phyloP scores from a whole-genome alignment of 2,329 filamentous ascomycete genomes.

The Fusarium luffae region DNA sequence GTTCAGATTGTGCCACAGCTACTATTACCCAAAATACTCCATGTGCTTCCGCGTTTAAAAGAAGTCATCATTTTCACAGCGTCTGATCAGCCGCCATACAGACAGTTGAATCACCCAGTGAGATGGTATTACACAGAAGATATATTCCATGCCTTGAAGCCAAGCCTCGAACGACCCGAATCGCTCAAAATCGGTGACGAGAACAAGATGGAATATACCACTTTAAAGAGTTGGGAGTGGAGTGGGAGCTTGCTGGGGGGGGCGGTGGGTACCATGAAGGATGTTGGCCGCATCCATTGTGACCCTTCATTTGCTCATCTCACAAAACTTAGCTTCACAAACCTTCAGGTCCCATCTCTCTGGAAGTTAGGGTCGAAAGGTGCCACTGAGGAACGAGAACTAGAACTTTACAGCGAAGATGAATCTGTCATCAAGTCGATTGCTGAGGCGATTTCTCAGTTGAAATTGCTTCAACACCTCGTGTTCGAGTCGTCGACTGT shows the following conservation, averaged over 20 bases:
- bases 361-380: conserved; percentile 51
- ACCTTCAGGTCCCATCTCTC: conserved; percentile 68
- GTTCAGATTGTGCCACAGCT: conserved; percentile 68
- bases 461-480: conserved; percentile 74
- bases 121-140: conserved; percentile 76
- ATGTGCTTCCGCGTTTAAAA: conserved; percentile 72
- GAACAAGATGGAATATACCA: conserved; percentile 49
- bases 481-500: conserved; percentile 80
- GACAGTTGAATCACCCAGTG: conserved; percentile 64
- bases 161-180: conserved; percentile 56
- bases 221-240: conserved; percentile 70
- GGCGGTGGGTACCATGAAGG: conserved; percentile 58
- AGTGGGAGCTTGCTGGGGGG: conserved; percentile 65
- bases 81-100: conserved; percentile 74
- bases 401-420: conserved; percentile 53
- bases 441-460: conserved; percentile 50
- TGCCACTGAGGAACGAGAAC: conserved; percentile 47
- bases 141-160: conserved; percentile 72
- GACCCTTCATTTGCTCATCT: conserved; percentile 67
- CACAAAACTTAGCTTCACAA: conserved; percentile 68
- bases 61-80: conserved; percentile 78
- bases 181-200: conserved; percentile 41
- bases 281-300: conserved; percentile 64
- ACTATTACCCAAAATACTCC: conserved; percentile 64
- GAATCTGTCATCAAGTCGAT: conserved; percentile 55